A percentile compares a stretch with the other conserved stretches of the same genome.
These are phyloP conservation scores for Mangifera indica DNA, from an alignment of 345 rosid species.

Conservation along the genomic window DNA sequence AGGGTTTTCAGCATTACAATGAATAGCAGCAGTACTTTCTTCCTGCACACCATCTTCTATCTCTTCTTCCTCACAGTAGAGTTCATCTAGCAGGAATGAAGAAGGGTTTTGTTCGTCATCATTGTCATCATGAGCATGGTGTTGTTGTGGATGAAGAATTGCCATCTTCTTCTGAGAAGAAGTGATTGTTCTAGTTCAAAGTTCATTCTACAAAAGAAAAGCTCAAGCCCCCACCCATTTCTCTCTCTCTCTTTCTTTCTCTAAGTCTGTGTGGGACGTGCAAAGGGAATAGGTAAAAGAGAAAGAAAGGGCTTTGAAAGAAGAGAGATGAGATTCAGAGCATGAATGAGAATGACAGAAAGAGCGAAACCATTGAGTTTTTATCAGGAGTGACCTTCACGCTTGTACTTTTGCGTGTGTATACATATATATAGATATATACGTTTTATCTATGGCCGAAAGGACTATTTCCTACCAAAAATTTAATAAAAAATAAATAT, in stretches of 20 bases:
- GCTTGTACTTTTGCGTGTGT: constrained; percentile 64
- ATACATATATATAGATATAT: no score
- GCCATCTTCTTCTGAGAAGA: constrained; percentile 65
- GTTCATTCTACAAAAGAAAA: constrained; percentile 30
- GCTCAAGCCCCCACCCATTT: constrained; percentile 30
- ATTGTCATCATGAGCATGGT: constrained; percentile 4
- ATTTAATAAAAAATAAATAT: no score
- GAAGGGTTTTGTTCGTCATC: constrained; percentile 24
- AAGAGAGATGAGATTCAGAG: not conserved
- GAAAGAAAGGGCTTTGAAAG: constrained; percentile 10
- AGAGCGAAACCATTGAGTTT: no score
- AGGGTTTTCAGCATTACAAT: constrained; percentile 8
- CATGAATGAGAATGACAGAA: no score
- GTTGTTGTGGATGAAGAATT: constrained; percentile 29
- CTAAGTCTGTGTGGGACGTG: constrained; percentile 18
- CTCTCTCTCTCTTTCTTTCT: constrained; percentile 23
- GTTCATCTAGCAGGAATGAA: constrained; percentile 50
- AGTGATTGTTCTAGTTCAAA: constrained; percentile 21
- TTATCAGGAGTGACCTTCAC: constrained; percentile 38
- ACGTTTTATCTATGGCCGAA: no score
- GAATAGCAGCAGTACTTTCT: not conserved
- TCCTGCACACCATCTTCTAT: constrained; percentile 33
- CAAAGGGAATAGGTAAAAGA: not conserved
- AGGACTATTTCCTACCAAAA: no score
- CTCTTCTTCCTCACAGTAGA: constrained; percentile 70